Percentiles rank a stretch among this genome's conserved stretches.
Conservation (phyloP, 2,329 filamentous ascomycete species). For the Fusarium nanum region DNA sequence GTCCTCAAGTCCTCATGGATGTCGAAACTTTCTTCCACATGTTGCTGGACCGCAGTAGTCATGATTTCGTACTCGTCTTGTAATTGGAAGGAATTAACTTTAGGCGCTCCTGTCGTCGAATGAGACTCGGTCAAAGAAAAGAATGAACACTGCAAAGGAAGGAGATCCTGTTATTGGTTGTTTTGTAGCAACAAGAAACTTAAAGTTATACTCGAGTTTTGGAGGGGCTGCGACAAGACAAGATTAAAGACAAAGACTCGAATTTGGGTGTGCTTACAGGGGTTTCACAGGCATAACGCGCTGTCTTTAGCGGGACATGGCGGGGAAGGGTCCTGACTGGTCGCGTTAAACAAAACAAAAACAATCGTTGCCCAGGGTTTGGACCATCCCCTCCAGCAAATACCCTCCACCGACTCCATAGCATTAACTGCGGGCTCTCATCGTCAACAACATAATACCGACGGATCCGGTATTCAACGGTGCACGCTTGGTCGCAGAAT, state of each 20-base stretch:
- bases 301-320: slow-evolving; percentile 43
- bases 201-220: slow-evolving; percentile 23
- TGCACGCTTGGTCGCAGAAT: slow-evolving; percentile 16
- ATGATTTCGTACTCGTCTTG: slow-evolving; percentile 30
- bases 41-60: slow-evolving; percentile 41
- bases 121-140: neutral
- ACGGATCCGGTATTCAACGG: slow-evolving; percentile 34
- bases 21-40: slow-evolving; percentile 55
- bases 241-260: slow-evolving; percentile 14
- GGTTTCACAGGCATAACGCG: slow-evolving; percentile 36
- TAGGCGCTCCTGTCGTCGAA: neutral
- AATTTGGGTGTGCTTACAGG: slow-evolving; percentile 37
- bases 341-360: slow-evolving; percentile 52
- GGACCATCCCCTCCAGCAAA: slow-evolving; percentile 30
- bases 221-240: slow-evolving; percentile 39
- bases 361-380: slow-evolving; percentile 47
- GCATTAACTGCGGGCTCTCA: slow-evolving; percentile 22
- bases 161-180: slow-evolving; percentile 5
- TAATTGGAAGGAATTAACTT: slow-evolving; percentile 10
- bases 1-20: slow-evolving; percentile 64
- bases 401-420: slow-evolving; percentile 29
- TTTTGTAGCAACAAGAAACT: slow-evolving; percentile 8
- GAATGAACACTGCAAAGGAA: slow-evolving; percentile 10
- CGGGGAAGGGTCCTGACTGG: slow-evolving; percentile 39
- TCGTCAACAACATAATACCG: slow-evolving; percentile 31